Base-by-base conservation (phyloP, 345 rosid genomes). In the Stellera chamaejasme region DNA sequence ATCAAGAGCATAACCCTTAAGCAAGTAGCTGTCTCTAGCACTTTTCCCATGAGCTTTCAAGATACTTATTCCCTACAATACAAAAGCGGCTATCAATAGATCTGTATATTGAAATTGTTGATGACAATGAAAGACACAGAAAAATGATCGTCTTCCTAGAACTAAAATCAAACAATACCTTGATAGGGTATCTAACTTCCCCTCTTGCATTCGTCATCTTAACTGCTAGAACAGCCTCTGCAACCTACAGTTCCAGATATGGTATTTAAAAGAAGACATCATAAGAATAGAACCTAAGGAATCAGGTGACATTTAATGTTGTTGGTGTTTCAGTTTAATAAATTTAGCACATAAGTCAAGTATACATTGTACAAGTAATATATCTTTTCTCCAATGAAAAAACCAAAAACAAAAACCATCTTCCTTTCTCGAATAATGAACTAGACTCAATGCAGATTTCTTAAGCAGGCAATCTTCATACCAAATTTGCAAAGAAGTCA, bases 21-120 rank as follows among this genome's bases (percentile, higher is more conserved):
- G 69, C 59, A 93, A 69, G 66, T 80, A 87, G 77, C 97, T 93
- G 11, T 87, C 96, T 71, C 75, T 90, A 27, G 95, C 97, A 72
- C 97, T 90, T 74, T 85, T 72, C 11, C 95, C 97, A 71, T 94
- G 99, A 61, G 99, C 95, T 80, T 90, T 94, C 66, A 94, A 76
- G 71, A 85, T 73, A 66, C 87, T 94, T 65, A 90, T 87, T 6
- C 95, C 87, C 99, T 90, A 61, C 13, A 62, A 59, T 7, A 57
- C 43, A 27, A 54, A 52, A 58, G 63, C 48, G 53, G 48, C 44
- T 62, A 46, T 27, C 3, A 57, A 56, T 2, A 13, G 43, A 2
- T 12, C 27, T 44, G 49, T 10, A 42, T 16, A 13, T 27, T 10
- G 11, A 41, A 15, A 55, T 14, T 13, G 11, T 42, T 42, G 2